phyloP scores from a whole-genome alignment of 345 rosid genomes.

The Nasturtium officinale region DNA sequence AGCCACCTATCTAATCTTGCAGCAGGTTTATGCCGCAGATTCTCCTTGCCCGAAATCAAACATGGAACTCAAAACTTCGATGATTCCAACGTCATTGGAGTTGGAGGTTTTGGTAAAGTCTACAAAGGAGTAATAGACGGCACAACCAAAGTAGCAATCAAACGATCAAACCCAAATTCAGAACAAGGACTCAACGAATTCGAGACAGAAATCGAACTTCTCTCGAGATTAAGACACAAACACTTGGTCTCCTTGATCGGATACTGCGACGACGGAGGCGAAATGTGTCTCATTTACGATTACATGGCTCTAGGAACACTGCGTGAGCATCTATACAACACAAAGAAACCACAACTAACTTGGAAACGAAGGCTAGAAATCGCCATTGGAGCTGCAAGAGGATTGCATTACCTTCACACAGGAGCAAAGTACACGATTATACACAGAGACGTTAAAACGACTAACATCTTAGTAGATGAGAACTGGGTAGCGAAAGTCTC shows the following conservation, averaged over 20 bases:
- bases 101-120: conserved; percentile 95
- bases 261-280: conserved; percentile 78
- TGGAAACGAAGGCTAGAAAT: conserved; percentile 83
- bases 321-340: conserved; percentile 69
- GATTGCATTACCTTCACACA: too few relatives aligned
- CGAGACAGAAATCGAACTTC: conserved; percentile 80
- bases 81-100: conserved; percentile 70
- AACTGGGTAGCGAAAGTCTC: conserved; percentile 90
- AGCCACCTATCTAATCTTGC: conserved; percentile 61
- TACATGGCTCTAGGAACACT: conserved; percentile 83
- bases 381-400: too few relatives aligned
- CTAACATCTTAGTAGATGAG: too few relatives aligned
- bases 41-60: conserved; percentile 63
- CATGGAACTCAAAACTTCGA: conserved; percentile 65
- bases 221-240: conserved; percentile 82
- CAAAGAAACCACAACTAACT: conserved; percentile 52
- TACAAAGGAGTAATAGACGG: conserved; percentile 71
- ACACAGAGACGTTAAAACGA: too few relatives aligned
- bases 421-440: too few relatives aligned
- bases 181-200: conserved; percentile 87
- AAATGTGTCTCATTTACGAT: conserved; percentile 84
- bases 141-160: conserved; percentile 62
- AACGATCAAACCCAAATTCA: conserved; percentile 74
- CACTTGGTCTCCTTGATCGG: conserved; percentile 88
- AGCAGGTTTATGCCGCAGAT: conserved; percentile 70